Base-by-base conservation (phyloP, 164 flowering plant genomes). In the Umbellularia californica region DNA sequence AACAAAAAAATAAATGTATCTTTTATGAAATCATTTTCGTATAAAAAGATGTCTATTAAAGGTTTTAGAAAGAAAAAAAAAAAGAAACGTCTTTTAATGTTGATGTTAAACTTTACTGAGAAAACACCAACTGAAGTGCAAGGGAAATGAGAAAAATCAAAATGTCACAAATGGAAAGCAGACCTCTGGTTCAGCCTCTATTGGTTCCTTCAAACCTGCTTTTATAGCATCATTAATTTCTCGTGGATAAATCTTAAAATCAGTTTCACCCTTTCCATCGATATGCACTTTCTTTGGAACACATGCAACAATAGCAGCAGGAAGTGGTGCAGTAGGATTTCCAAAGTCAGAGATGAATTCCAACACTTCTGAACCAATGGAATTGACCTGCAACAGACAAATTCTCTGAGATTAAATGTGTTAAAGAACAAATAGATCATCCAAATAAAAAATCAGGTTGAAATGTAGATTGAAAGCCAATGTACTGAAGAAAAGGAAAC, bases 301-400 rank as follows among this genome's bases (percentile, higher is more conserved):
- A 84, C 99, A 96, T 11, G 98, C 99, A 81, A 96, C 97, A 79
- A 96, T 90, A 22, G 99, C 98, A 20, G 99, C 93, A 77, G 99
- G 97, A 79, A 79, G 84, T 7, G 99, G 97, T 76, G 98, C 95
- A 77, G 85, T 83, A 74, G 91, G 88, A 63, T 86, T 88, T 73
- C 97, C 99, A 88, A 85, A 94, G 84, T 94, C 94, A 72, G 98
- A 87, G 64, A 96, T 86, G 75, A 85, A 96, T 71, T 94, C 98
- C 76, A 96, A 80, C 73, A 96, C 88, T 81, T 90, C 75, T 13
- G 98, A 95, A 77, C 98, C 98, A 74, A 83, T 76, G 15, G 88
- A 80, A 81, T 96, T 96, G 63, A 94, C 98, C 99, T 96, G 76
- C 71, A 81, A 60, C 47, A 69, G 23, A 35, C 3, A 69, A 4